Evolutionary conservation across 2,329 filamentous ascomycete species (phyloP).

Genomic region (Xylariales sp.): DNA sequence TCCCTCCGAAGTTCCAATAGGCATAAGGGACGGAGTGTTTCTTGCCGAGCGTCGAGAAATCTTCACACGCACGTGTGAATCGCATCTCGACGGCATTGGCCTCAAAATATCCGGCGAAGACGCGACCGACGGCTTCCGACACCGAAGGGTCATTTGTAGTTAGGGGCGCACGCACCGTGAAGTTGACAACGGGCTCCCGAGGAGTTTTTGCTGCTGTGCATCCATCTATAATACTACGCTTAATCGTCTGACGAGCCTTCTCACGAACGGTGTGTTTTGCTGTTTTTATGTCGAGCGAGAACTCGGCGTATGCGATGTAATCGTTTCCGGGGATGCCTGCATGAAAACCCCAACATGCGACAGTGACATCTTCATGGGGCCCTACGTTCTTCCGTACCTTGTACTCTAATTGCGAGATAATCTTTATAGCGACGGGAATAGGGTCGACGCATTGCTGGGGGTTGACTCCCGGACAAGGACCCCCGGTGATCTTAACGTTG

Average conservation of each 20-base stretch:
- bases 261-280: conserved; percentile 6
- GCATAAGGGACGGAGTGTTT: conserved; percentile 5
- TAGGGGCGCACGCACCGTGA: conserved; percentile 11
- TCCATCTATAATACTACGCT: conserved; percentile 7
- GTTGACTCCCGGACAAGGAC: conserved; percentile 6
- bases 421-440: neutral
- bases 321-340: conserved; percentile 10
- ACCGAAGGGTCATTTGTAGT: conserved; percentile 17
- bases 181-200: conserved; percentile 3
- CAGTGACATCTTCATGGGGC: conserved; percentile 46
- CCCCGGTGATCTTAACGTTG: conserved; percentile 40
- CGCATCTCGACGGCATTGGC: conserved; percentile 5
- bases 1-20: conserved; percentile 24
- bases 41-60: conserved; percentile 17
- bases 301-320: conserved; percentile 14
- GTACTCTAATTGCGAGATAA: neutral
- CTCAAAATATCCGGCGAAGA: conserved; percentile 9
- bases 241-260: conserved; percentile 11
- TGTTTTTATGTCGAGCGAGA: conserved; percentile 17
- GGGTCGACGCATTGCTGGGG: conserved; percentile 6
- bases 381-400: neutral
- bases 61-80: conserved; percentile 22
- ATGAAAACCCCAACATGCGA: conserved; percentile 21
- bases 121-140: conserved; percentile 1
- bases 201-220: conserved; percentile 20